Percentiles rank a stretch among this genome's conserved stretches.
These are phyloP conservation scores for Hordeum pubiflorum DNA, from an alignment of 202 grass and related monocot genomes.

Conservation along the genomic window DNA sequence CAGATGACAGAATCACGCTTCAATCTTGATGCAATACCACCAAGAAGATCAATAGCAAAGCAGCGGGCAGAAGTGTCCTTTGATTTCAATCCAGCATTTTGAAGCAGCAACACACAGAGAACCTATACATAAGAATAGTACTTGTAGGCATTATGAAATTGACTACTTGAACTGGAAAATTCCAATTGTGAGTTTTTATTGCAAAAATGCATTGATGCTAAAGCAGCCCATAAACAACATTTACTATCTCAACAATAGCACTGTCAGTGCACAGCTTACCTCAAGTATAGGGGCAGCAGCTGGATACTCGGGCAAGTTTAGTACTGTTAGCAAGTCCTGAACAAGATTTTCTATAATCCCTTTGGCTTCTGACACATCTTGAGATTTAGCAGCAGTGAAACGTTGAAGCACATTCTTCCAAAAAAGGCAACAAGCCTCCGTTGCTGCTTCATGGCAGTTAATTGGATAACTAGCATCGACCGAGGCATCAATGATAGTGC, in stretches of 20 bases:
- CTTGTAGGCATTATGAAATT: not conserved
- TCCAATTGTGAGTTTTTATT: not conserved
- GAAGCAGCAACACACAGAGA: conserved; percentile 91
- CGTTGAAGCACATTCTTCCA: conserved; percentile 91
- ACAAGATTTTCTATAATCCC: conserved; percentile 92
- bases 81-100: conserved; percentile 92
- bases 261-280: conserved; percentile 42
- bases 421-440: conserved; percentile 65
- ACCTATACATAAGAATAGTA: conserved; percentile 47
- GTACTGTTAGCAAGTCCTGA: conserved; percentile 69
- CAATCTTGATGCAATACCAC: conserved; percentile 81
- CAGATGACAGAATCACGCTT: conserved; percentile 75
- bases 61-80: conserved; percentile 87
- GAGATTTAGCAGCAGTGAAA: conserved; percentile 77
- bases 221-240: not conserved
- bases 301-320: conserved; percentile 96
- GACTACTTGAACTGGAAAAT: not conserved
- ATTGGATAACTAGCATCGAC: conserved; percentile 62
- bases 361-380: conserved; percentile 82
- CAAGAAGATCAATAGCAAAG: conserved; percentile 96
- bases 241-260: conserved; percentile 14
- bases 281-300: conserved; percentile 90
- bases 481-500: conserved; percentile 62
- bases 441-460: conserved; percentile 76
- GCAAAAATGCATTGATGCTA: not conserved